Evolutionary conservation across 768 basidiomycete species (phyloP), one percentile per base, ranked within the genome.

Genomic region (Leccinum barrowsii): DNA sequence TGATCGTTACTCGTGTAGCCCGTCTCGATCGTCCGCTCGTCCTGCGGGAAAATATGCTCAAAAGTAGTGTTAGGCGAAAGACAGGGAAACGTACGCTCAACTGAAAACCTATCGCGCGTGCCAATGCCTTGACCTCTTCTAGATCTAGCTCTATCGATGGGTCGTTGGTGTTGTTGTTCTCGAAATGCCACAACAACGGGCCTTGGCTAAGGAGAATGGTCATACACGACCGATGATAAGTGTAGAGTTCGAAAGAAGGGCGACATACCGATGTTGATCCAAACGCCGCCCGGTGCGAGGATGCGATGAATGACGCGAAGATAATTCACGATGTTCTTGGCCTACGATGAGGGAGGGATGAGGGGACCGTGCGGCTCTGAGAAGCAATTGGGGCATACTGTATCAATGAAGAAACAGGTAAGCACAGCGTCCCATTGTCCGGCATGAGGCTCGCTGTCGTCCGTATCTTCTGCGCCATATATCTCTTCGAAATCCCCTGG

Each of bases 341-440:
- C 92, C 90, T 94, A 50, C 28, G 52, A 50, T n/a, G 26, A 30
- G 8, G 28, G 10, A 28, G 26, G 28, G 28, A 30, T 30, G 28
- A 30, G 28, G 28, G 28, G 28, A 28, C 1, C 7, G 28, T 28
- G 28, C 28, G 8, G 28, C 3, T 2, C 28, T 15, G 22, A 54
- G 4, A 35, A 46, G 8, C 13, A 54, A 46, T 10, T 3, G 13
- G 37, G 1, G 65, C 82, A 61, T 63, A 93, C 93, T 3, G 94
- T 97, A 68, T 99, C 95, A 52, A 98, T 87, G 78, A 98, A 98
- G 80, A 98, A 98, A 70, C 94, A 98, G 2, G 94, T 98, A 63
- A 97, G 72, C 7, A 98, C 81, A 0, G 90, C 90, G 63, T 96
- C 86, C 93, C 93, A 98, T 63, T 83, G 73, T 11, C 89, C 92